Base-by-base conservation (phyloP, 2,329 filamentous ascomycete species). In the Diaporthe nobilis region DNA sequence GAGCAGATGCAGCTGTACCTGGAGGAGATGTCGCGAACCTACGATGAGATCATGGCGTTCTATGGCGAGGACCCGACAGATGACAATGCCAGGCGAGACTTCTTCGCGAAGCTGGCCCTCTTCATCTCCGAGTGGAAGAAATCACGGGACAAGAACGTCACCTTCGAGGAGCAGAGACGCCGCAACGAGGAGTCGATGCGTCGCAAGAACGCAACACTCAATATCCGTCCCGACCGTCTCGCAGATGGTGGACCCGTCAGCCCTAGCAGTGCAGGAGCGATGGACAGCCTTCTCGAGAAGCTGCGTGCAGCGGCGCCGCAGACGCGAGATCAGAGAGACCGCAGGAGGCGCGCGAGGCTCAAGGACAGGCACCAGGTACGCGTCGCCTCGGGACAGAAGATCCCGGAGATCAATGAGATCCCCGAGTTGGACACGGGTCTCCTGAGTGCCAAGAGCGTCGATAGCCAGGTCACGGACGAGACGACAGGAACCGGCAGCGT, bases 111-210 rank as follows among this genome's bases (percentile, higher is more conserved):
- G 87, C 90, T 99, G 80, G 95, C 96, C 28, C 89, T 92, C 73
- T 99, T 99, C 87, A 91, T 99, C 80, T 87, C 89, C 44, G 97
- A 98, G 84, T 99, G 97, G 94, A 98, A 96, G 94, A 96, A 94
- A 90, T 98, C 95, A 44, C 92, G 92, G 79, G 95, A 97, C 80
- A 98, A 98, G 92, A 99, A 98, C 85, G 85, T 96, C 28, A 83
- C 89, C 42, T 85, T 95, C 77, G 97, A 99, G 85, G 96, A 98
- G 81, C 92, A 90, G 73, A 92, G 93, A 80, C 94, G 92, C 79
- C 93, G 95, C 78, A 98, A 97, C 83, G 96, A 98, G 85, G 94
- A 92, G 51, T 97, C 94, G 58, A 95, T 98, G 92, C 96, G 96
- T 84, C 94, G 96, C 80, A 98, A 98, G 86, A 91, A 94, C 78